These are phyloP conservation scores for Macadamia integrifolia DNA, from an alignment of 164 flowering plant genomes.

Conservation along the genomic window DNA sequence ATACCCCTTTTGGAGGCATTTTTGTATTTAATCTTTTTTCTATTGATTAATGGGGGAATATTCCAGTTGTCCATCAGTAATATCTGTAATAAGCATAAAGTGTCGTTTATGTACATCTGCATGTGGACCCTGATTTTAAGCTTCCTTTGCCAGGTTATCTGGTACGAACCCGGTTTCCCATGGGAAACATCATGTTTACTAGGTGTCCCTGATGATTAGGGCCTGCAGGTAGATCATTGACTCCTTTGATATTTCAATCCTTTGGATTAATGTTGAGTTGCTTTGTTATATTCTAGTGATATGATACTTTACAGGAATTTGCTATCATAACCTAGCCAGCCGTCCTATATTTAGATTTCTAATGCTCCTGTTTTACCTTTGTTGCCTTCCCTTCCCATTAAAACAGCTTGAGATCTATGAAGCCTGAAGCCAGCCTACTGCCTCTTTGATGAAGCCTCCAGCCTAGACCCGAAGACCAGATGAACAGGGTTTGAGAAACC, in stretches of 20 bases:
- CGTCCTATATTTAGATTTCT: conserved; percentile 44
- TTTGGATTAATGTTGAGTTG: conserved; percentile 18
- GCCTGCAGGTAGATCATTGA: conserved; percentile 39
- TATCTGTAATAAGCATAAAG: neutral
- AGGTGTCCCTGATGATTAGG: conserved; percentile 23
- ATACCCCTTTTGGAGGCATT: too few species aligned
- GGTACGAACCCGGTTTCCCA: conserved; percentile 60
- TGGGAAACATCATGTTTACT: conserved; percentile 71
- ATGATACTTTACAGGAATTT: conserved; percentile 17
- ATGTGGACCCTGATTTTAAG: conserved; percentile 12
- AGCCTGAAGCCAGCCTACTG: conserved; percentile 89
- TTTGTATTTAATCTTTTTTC: too few species aligned
- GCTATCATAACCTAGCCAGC: conserved; percentile 39
- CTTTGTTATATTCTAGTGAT: conserved; percentile 19
- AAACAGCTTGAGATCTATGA: conserved; percentile 79
- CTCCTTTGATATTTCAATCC: conserved; percentile 9
- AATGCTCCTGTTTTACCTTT: conserved; percentile 60
- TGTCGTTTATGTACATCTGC: neutral
- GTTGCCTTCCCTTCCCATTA: conserved; percentile 68
- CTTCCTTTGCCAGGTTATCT: conserved; percentile 57
- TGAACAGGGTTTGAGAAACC: conserved; percentile 57
- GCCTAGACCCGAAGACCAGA: conserved; percentile 89
- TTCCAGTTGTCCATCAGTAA: neutral
- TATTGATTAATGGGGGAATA: too few species aligned
- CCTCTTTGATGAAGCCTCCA: conserved; percentile 67